Conservation (phyloP, 768 basidiomycete genomes). For the Boletus bicolor region DNA sequence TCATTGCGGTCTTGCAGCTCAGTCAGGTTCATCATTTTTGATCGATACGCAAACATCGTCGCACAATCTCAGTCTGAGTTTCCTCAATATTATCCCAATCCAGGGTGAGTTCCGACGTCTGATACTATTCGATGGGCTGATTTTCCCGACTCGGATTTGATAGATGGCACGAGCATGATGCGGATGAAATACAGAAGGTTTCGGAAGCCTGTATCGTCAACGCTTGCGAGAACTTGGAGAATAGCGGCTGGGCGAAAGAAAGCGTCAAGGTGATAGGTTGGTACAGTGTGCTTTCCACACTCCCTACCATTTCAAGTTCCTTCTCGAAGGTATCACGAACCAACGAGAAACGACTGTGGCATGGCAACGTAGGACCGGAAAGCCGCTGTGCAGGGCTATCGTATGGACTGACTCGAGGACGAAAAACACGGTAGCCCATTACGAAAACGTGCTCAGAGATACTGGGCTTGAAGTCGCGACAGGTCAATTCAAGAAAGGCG, state of each 20-base stretch:
- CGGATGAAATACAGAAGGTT: slow-evolving; percentile 72
- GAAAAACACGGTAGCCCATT: slow-evolving; percentile 78
- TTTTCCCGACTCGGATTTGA: not conserved
- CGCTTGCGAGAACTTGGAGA: slow-evolving; percentile 68
- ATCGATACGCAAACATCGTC: slow-evolving; percentile 82
- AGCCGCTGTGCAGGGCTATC: slow-evolving; percentile 83
- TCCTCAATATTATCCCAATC: slow-evolving; percentile 87
- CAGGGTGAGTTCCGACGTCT: slow-evolving; percentile 52
- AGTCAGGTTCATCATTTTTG: slow-evolving; percentile 88
- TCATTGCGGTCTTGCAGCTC: slow-evolving; percentile 47
- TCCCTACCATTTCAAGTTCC: not conserved
- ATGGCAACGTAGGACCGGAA: slow-evolving; percentile 89
- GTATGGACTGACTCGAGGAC: slow-evolving; percentile 98
- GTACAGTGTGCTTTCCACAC: slow-evolving; percentile 22
- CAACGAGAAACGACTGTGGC: slow-evolving; percentile 95
- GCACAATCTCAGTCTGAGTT: slow-evolving; percentile 91
- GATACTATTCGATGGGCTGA: not conserved
- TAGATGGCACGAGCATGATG: slow-evolving; percentile 96
- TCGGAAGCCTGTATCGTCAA: slow-evolving; percentile 74
- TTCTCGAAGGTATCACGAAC: slow-evolving; percentile 78
- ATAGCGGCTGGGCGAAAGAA: slow-evolving; percentile 69
- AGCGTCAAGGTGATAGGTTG: slow-evolving; percentile 91
- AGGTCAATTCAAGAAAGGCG: slow-evolving; percentile 67
- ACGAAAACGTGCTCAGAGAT: slow-evolving; percentile 65
- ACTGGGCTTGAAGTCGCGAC: slow-evolving; percentile 69